Conservation (phyloP, 1,139 yeast genomes). For the Saccharomyces hybrid region DNA sequence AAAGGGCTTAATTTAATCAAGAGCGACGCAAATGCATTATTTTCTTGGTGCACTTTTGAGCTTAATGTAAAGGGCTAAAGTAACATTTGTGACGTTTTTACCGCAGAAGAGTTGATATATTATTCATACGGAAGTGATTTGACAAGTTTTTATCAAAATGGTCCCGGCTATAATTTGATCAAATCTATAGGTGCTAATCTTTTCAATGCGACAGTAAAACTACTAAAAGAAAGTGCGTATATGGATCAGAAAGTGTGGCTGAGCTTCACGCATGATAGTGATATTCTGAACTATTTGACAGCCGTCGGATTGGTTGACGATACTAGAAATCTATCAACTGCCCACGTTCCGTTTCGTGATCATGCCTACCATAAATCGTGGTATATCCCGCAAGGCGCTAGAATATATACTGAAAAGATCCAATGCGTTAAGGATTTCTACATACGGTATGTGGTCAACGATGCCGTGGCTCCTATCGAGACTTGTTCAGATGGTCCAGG, state of each 20-base stretch:
- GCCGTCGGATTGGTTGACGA: conserved; percentile 45
- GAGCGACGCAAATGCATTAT: conserved; percentile 39
- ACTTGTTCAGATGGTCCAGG: conserved; percentile 54
- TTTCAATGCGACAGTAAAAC: conserved; percentile 38
- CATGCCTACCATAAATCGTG: conserved; percentile 17
- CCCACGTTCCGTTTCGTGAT: conserved; percentile 38
- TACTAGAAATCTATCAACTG: conserved; percentile 14
- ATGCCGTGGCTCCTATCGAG: conserved; percentile 52
- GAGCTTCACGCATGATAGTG: conserved; percentile 55
- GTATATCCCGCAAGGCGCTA: conserved; percentile 51
- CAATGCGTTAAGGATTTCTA: conserved; percentile 33
- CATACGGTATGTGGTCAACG: conserved; percentile 50
- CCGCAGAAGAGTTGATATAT: conserved; percentile 46
- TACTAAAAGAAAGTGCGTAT: conserved; percentile 21
- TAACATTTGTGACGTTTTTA: conserved; percentile 47
- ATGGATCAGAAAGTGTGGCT: conserved; percentile 33
- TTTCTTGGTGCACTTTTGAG: conserved; percentile 52
- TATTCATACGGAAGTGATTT: conserved; percentile 44
- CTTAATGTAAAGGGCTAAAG: conserved; percentile 48
- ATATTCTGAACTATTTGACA: conserved; percentile 43
- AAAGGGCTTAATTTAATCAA: conserved; percentile 39
- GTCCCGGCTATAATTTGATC: conserved; percentile 46
- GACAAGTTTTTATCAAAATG: conserved; percentile 43
- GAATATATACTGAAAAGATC: conserved; percentile 46
- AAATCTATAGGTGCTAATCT: conserved; percentile 43